These are phyloP conservation scores for Trematosphaeria pertusa DNA, from an alignment of 2,329 filamentous ascomycete species.

Conservation along the genomic window DNA sequence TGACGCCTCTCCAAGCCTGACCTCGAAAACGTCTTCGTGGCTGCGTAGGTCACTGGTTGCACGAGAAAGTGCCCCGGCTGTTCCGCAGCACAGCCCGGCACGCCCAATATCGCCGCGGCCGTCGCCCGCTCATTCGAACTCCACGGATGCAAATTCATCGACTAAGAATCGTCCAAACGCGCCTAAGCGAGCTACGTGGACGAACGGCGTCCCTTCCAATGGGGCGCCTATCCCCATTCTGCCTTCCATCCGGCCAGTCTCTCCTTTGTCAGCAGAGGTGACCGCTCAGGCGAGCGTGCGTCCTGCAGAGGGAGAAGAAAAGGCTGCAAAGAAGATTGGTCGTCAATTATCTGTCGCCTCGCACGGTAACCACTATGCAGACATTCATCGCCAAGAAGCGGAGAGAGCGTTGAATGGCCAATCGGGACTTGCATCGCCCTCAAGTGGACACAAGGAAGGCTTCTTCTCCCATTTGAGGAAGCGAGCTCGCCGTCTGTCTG, in stretches of 20 bases:
- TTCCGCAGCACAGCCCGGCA: conserved; percentile 52
- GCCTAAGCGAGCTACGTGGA: conserved; percentile 91
- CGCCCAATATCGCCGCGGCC: conserved; percentile 53
- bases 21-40: conserved; percentile 87
- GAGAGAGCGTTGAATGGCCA: conserved; percentile 89
- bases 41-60: conserved; percentile 94
- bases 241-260: conserved; percentile 92
- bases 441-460: conserved; percentile 84
- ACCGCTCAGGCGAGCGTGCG: conserved; percentile 84
- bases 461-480: conserved; percentile 98
- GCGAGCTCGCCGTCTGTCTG: conserved; percentile 88
- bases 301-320: conserved; percentile 64
- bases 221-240: conserved; percentile 94
- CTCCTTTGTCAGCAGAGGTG: conserved; percentile 92
- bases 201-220: conserved; percentile 75
- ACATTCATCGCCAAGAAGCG: conserved; percentile 87
- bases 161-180: conserved; percentile 65
- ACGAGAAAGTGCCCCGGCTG: conserved; percentile 71
- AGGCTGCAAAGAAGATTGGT: conserved; percentile 87
- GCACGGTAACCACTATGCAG: conserved; percentile 89
- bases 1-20: conserved; percentile 65
- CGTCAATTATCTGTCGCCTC: conserved; percentile 92
- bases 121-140: conserved; percentile 52
- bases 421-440: conserved; percentile 75
- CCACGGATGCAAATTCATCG: conserved; percentile 50